A percentile compares a stretch with the other conserved stretches of the same genome.
Conservation (phyloP, 331 rosid genomes). For the Acacia concinna region DNA sequence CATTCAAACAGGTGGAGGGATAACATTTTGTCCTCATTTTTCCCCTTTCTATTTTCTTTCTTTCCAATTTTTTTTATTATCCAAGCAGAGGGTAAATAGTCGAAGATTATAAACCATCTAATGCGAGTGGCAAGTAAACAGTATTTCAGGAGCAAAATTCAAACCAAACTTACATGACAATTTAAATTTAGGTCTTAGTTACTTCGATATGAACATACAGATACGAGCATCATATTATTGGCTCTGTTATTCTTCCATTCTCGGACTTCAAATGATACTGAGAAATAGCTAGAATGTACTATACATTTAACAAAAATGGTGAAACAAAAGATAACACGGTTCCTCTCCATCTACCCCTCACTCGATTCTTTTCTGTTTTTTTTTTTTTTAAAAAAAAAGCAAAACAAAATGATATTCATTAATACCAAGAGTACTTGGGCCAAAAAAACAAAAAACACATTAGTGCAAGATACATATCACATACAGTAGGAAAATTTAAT, state of each 20-base stretch:
- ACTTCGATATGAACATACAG: neutral
- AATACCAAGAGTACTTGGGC: too few relatives aligned
- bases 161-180: neutral
- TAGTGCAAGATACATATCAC: too few relatives aligned
- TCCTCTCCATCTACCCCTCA: neutral
- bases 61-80: too few relatives aligned
- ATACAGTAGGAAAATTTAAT: too few relatives aligned
- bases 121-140: neutral
- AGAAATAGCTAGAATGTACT: neutral
- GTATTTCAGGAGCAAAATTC: neutral
- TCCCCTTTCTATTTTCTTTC: too few relatives aligned
- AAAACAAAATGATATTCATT: too few relatives aligned
- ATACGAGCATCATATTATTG: neutral
- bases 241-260: neutral
- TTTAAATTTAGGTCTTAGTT: neutral
- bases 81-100: too few relatives aligned
- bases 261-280: neutral
- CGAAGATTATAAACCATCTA: neutral
- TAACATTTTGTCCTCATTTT: too few relatives aligned
- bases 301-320: neutral
- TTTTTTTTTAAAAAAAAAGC: too few relatives aligned
- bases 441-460: too few relatives aligned
- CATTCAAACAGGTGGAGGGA: too few relatives aligned
- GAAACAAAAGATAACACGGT: neutral
- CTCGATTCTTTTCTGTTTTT: neutral